Percentiles rank a stretch among this genome's conserved stretches.
Conservation (phyloP, 2,329 filamentous ascomycete species). For the Neofusicoccum ribis region DNA sequence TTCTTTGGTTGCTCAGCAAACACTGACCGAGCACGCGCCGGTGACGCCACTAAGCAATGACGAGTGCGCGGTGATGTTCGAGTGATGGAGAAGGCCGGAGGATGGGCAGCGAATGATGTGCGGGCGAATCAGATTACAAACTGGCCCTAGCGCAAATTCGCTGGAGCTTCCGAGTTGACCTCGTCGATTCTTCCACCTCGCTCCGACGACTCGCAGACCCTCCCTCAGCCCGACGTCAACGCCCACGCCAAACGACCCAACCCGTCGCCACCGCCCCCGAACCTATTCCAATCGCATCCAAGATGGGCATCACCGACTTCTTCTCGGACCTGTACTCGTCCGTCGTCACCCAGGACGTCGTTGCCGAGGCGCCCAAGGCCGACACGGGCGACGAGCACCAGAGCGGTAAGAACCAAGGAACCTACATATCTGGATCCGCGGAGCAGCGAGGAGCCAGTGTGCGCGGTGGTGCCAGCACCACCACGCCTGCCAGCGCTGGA, state of each 20-base stretch:
- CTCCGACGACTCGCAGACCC: constrained; percentile 10
- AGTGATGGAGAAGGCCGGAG: not conserved
- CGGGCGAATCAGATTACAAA: constrained; percentile 19
- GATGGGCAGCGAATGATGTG: constrained; percentile 15
- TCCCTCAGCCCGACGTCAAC: constrained; percentile 16
- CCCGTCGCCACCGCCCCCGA: not conserved
- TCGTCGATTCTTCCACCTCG: constrained; percentile 20
- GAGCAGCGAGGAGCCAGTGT: constrained; percentile 32
- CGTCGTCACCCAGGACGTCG: constrained; percentile 53
- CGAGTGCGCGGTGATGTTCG: not conserved
- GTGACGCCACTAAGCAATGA: not conserved
- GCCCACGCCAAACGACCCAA: not conserved
- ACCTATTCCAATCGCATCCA: constrained; percentile 8
- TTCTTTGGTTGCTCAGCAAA: not conserved
- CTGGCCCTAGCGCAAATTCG: constrained; percentile 16
- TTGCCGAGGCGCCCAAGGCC: constrained; percentile 49
- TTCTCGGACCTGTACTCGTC: constrained; percentile 65
- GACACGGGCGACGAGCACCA: constrained; percentile 28
- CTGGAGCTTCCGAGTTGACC: constrained; percentile 9
- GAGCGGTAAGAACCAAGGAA: constrained; percentile 38
- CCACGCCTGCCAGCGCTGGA: constrained; percentile 39
- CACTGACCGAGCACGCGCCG: too few species aligned
- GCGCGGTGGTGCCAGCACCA: constrained; percentile 41
- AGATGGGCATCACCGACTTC: constrained; percentile 65
- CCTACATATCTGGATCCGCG: constrained; percentile 29